Percentiles rank a stretch among this genome's conserved stretches.
These are phyloP conservation scores for Periconia macrospinosa DNA, from an alignment of 2,329 filamentous ascomycete genomes.

Conservation along the genomic window DNA sequence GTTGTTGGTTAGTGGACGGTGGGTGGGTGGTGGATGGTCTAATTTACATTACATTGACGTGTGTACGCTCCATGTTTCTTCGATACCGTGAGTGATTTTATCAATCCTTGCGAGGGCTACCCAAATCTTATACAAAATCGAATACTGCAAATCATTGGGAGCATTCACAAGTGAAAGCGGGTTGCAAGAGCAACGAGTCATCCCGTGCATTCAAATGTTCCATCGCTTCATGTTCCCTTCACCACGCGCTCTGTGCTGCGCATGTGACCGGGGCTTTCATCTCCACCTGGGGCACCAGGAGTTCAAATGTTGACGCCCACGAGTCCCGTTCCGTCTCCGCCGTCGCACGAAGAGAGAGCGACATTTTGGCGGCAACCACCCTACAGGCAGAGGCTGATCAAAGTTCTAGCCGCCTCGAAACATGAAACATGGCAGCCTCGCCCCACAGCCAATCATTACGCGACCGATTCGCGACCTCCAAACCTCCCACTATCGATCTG, in stretches of 20 bases:
- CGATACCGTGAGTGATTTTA: too few species aligned
- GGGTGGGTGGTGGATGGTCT: too few species aligned
- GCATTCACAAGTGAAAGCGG: too few species aligned
- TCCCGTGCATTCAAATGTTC: too few species aligned
- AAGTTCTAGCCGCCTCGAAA: constrained; percentile 35
- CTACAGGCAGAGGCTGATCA: constrained; percentile 12
- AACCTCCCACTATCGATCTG: constrained; percentile 25
- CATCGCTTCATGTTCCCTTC: neutral
- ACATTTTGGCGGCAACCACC: constrained; percentile 13
- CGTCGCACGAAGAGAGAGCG: constrained; percentile 4
- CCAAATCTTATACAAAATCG: too few species aligned
- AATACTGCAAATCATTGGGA: too few species aligned
- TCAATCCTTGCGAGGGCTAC: too few species aligned
- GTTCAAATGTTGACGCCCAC: neutral
- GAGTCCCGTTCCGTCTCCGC: neutral
- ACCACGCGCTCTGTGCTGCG: neutral
- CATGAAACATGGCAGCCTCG: constrained; percentile 34
- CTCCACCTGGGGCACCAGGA: too few species aligned
- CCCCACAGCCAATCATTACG: constrained; percentile 38
- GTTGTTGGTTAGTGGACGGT: too few species aligned
- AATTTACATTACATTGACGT: too few species aligned
- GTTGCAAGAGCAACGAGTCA: too few species aligned
- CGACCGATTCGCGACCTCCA: constrained; percentile 28
- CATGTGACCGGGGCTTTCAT: neutral
- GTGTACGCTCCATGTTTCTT: too few species aligned